Conservation (phyloP, 1,284 basidiomycete genomes). For the Pascua sp. region DNA sequence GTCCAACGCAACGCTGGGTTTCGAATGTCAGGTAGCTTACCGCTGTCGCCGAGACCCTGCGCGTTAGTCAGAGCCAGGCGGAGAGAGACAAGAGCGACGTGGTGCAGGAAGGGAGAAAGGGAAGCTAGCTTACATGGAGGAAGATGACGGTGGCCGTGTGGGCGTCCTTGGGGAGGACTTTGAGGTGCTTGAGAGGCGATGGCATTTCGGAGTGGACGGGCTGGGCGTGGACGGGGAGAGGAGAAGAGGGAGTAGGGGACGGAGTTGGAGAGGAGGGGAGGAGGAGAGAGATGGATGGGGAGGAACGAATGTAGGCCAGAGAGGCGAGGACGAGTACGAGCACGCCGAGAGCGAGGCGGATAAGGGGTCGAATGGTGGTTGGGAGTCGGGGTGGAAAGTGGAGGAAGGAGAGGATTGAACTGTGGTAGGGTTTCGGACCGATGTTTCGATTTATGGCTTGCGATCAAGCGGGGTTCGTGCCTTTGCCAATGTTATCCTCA, state of each 20-base stretch:
- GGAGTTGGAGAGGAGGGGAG: neutral
- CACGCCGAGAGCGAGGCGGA: neutral
- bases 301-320: neutral
- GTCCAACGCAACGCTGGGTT: too few relatives aligned
- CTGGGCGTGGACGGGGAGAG: neutral
- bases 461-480: too few relatives aligned
- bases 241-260: neutral
- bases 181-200: constrained; percentile 42
- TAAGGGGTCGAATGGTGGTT: neutral
- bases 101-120: too few relatives aligned
- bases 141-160: constrained; percentile 87
- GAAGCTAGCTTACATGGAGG: constrained; percentile 63
- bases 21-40: too few relatives aligned
- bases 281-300: neutral
- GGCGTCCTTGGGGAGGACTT: constrained; percentile 42
- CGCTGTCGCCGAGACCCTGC: constrained; percentile 45
- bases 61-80: constrained; percentile 1
- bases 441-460: too few relatives aligned
- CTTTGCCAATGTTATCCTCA: too few relatives aligned
- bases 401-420: neutral
- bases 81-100: too few relatives aligned
- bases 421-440: too few relatives aligned
- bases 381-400: neutral
- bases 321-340: neutral
- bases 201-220: constrained; percentile 16